Evolutionary conservation across 495 filamentous ascomycete genomes (phyloP), one percentile per base, ranked within the genome.

Genomic region (Podospora pseudopauciseta): DNA sequence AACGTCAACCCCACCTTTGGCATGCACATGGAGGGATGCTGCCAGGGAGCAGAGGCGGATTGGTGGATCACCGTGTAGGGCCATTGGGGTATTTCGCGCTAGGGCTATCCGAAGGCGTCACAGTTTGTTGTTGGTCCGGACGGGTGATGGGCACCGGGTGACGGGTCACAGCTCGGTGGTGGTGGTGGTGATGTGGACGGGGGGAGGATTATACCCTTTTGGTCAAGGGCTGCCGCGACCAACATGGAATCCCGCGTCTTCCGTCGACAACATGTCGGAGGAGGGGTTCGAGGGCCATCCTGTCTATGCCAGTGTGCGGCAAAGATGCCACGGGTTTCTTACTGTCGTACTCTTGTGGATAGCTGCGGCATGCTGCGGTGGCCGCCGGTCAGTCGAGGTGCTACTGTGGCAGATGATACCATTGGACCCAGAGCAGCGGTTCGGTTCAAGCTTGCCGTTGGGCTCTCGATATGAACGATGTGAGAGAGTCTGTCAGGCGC

Each of bases 351-450:
- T 39, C 6, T 11, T 39, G 34, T 39, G 34, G 34, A 39, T 39
- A 39, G 3, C 34, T 5, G 34, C 34, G 34, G 34, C 34, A 5
- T 39, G 34, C 34, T 39, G 34, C 34, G 34, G 34, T 39, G 34
- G 1, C 30, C 30, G 1, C 30, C 30, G 4, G 39, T 49, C 39
- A 49, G 39, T 49, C 23, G 1, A 23, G 23, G 23, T 13, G 15
- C 39, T 16, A 23, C 23, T 23, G 23, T 23, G 39, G 7, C 39
- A 13, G 9, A 13, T 5, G 39, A 11, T 13, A 16, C 61, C 61
- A 63, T 32, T 18, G 30, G 61, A 63, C 61, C 61, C 32, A 63
- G 61, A 49, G 34, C 19, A 19, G 61, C 61, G 61, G 61, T 63
- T 63, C 30, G 18, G 30, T 5, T n/a, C 30, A 39, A 63, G 61